Conservation (phyloP, 2,329 filamentous ascomycete species). For the Capronia americana region DNA sequence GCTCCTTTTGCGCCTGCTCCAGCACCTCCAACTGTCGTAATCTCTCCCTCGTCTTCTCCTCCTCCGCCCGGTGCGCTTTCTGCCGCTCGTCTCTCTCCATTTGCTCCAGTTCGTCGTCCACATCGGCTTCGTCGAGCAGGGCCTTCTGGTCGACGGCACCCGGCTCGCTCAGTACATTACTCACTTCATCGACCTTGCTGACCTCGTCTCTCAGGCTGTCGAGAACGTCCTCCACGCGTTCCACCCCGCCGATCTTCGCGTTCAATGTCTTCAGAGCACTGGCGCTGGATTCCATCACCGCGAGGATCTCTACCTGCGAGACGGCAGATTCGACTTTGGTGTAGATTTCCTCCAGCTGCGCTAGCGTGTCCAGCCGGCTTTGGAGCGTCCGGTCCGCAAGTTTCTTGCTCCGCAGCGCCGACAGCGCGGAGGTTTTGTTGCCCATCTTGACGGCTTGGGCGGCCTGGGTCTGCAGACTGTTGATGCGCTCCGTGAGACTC, state of each 20-base stretch:
- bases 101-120: constrained; percentile 84
- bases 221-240: constrained; percentile 76
- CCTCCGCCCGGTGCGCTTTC: constrained; percentile 57
- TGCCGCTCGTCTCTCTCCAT: constrained; percentile 69
- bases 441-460: constrained; percentile 73
- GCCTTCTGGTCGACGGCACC: constrained; percentile 47
- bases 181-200: constrained; percentile 80
- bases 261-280: constrained; percentile 76
- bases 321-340: constrained; percentile 83
- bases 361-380: constrained; percentile 73
- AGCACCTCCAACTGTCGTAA: constrained; percentile 37
- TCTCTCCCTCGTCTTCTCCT: constrained; percentile 50
- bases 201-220: constrained; percentile 80
- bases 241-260: constrained; percentile 75
- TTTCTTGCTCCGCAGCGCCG: constrained; percentile 82
- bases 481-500: constrained; percentile 63
- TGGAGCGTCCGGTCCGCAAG: constrained; percentile 75
- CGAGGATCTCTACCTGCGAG: constrained; percentile 82
- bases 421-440: constrained; percentile 76
- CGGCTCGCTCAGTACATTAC: constrained; percentile 73
- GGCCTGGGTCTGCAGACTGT: constrained; percentile 61
- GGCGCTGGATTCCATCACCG: constrained; percentile 79
- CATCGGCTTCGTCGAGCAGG: constrained; percentile 76
- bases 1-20: constrained; percentile 23
- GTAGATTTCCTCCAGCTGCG: constrained; percentile 83